These are phyloP conservation scores for Tetrapisispora taiwanensis DNA, from an alignment of 805 yeast species.

Conservation along the genomic window DNA sequence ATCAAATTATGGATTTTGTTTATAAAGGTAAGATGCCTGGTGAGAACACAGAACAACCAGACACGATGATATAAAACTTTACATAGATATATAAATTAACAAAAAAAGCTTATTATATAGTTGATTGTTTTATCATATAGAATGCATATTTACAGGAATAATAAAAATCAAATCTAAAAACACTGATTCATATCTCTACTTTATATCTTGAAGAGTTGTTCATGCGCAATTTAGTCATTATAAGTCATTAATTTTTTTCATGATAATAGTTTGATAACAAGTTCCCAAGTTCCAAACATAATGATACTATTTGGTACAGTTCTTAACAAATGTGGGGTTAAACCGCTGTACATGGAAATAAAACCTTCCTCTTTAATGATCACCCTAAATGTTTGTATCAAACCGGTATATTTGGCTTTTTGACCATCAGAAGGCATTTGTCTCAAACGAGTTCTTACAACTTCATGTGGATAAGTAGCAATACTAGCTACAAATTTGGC, in stretches of 20 bases:
- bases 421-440: conserved; percentile 85
- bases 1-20: conserved; percentile 35
- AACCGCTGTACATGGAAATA: conserved; percentile 89
- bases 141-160: conserved; percentile 4
- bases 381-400: conserved; percentile 74
- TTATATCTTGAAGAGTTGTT: neutral
- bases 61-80: neutral
- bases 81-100: no score
- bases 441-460: conserved; percentile 86
- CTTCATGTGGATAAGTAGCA: conserved; percentile 95
- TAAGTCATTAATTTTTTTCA: conserved; percentile 5
- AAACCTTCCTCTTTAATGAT: conserved; percentile 90
- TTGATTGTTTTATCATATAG: neutral
- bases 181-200: neutral
- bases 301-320: conserved; percentile 97
- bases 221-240: neutral
- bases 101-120: neutral
- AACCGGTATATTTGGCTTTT: conserved; percentile 77
- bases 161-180: neutral
- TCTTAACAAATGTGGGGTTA: conserved; percentile 91
- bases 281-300: conserved; percentile 99
- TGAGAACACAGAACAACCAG: neutral
- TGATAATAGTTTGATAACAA: conserved; percentile 53
- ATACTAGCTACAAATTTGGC: conserved; percentile 91
- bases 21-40: conserved; percentile 33